Evolutionary conservation across 1,284 basidiomycete species (phyloP).

Genomic region (Cronartium ribicola): DNA sequence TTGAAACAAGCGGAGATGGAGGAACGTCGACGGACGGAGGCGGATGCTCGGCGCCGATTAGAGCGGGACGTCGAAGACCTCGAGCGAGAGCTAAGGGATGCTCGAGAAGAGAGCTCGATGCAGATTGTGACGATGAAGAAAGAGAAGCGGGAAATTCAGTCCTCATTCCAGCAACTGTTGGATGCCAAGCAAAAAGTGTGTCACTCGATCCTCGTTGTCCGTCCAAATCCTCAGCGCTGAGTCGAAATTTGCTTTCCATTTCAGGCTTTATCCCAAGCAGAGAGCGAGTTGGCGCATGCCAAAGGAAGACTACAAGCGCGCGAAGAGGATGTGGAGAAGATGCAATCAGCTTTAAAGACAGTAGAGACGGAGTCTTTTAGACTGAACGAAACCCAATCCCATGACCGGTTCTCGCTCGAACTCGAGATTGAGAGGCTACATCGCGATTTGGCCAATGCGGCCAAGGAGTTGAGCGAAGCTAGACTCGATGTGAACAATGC

Average conservation of each 20-base stretch:
- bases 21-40: constrained; percentile 40
- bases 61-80: constrained; percentile 55
- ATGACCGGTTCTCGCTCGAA: constrained; percentile 78
- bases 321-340: constrained; percentile 63
- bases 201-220: background rate
- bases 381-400: constrained; percentile 72
- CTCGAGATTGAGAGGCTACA: constrained; percentile 83
- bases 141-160: constrained; percentile 52
- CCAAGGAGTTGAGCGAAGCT: constrained; percentile 71
- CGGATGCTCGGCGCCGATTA: constrained; percentile 44
- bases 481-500: constrained; percentile 67
- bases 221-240: constrained; percentile 46
- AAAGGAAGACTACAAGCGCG: constrained; percentile 55
- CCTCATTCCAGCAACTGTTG: constrained; percentile 51
- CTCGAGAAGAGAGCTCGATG: constrained; percentile 50
- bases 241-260: constrained; percentile 45
- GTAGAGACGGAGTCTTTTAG: constrained; percentile 63
- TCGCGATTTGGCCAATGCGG: constrained; percentile 73
- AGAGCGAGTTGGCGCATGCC: constrained; percentile 63
- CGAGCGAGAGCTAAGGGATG: constrained; percentile 47
- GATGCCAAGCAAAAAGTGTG: constrained; percentile 44
- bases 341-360: constrained; percentile 67
- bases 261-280: constrained; percentile 52
- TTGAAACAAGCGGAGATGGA: constrained; percentile 50
- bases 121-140: constrained; percentile 54